These are phyloP conservation scores for Clonostachys rosea DNA, from an alignment of 2,329 filamentous ascomycete genomes.

Conservation along the genomic window DNA sequence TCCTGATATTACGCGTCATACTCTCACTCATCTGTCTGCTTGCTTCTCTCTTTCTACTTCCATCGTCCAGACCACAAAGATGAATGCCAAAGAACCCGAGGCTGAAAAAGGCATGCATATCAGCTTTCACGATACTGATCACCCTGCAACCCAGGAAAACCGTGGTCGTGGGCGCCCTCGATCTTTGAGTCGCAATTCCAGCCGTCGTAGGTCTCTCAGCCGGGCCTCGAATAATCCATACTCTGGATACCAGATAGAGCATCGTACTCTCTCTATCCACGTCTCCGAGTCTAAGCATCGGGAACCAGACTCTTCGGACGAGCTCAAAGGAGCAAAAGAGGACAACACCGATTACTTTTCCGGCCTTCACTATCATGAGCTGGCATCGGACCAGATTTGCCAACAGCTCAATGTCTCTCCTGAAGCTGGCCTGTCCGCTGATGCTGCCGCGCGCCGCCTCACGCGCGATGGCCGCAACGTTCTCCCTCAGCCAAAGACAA, in stretches of 20 bases:
- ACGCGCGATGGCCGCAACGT: slow-evolving; percentile 34
- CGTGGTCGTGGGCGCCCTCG: no score
- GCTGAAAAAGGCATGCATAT: no score
- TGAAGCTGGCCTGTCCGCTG: slow-evolving; percentile 25
- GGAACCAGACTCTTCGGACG: slow-evolving; percentile 9
- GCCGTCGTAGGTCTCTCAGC: no score
- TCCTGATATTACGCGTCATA: no score
- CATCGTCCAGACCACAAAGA: no score
- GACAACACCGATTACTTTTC: slow-evolving; percentile 36
- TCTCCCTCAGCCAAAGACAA: slow-evolving; percentile 32
- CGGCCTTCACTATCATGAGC: slow-evolving; percentile 29
- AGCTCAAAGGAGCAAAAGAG: slow-evolving; percentile 14
- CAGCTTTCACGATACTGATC: no score
- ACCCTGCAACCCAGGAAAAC: no score
- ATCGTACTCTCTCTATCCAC: slow-evolving; percentile 33
- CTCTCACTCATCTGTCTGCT: no score
- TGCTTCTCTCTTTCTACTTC: no score
- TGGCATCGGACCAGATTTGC: slow-evolving; percentile 23
- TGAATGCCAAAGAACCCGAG: no score
- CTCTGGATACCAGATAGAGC: slow-evolving; percentile 18
- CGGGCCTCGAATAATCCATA: no score
- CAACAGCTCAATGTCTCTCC: slow-evolving; percentile 30
- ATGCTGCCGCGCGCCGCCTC: slow-evolving; percentile 22
- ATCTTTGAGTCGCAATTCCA: no score
- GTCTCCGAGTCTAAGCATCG: slow-evolving; percentile 24